Evolutionary conservation across 1,284 basidiomycete genomes (phyloP).

Genomic region (Rhodotorula sp.): DNA sequence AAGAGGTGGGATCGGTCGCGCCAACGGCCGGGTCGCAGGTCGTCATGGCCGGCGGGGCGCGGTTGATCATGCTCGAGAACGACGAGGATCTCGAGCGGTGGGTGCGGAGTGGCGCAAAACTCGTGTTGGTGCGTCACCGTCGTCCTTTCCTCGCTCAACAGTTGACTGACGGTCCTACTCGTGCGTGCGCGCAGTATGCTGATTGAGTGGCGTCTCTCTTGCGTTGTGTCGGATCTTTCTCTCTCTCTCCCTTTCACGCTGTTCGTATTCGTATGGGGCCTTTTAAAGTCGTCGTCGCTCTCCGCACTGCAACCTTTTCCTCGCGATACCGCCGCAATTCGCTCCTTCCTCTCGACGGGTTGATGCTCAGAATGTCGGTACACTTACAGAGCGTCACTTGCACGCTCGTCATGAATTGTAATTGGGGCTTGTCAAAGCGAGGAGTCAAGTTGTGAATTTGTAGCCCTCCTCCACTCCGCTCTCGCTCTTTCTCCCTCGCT

Average conservation of each 20-base stretch:
- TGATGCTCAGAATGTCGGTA: too few relatives aligned
- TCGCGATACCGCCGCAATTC: not conserved
- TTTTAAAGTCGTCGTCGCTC: not conserved
- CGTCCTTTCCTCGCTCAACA: not conserved
- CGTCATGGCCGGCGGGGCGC: slow-evolving; percentile 40
- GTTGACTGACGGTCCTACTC: not conserved
- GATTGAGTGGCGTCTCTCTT: slow-evolving; percentile 4
- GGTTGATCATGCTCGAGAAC: slow-evolving; percentile 37
- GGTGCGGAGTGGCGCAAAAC: slow-evolving; percentile 40
- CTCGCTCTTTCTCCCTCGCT: too few relatives aligned
- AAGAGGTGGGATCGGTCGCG: slow-evolving; percentile 28
- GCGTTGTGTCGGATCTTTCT: not conserved
- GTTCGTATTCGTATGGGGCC: slow-evolving; percentile 1
- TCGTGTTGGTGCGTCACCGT: slow-evolving; percentile 35
- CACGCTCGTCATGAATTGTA: not conserved
- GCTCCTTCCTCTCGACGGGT: not conserved
- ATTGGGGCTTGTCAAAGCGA: not conserved
- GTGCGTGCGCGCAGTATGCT: slow-evolving; percentile 15
- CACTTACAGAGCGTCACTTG: not conserved
- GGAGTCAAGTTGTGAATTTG: not conserved
- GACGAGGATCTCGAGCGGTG: slow-evolving; percentile 44
- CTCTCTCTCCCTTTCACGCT: not conserved
- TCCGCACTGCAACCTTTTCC: too few relatives aligned
- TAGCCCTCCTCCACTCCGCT: too few relatives aligned
- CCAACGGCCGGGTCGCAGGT: slow-evolving; percentile 23